These are phyloP conservation scores for Fagopyrum esculentum DNA, from an alignment of 148 eudicot genomes.

Conservation along the genomic window DNA sequence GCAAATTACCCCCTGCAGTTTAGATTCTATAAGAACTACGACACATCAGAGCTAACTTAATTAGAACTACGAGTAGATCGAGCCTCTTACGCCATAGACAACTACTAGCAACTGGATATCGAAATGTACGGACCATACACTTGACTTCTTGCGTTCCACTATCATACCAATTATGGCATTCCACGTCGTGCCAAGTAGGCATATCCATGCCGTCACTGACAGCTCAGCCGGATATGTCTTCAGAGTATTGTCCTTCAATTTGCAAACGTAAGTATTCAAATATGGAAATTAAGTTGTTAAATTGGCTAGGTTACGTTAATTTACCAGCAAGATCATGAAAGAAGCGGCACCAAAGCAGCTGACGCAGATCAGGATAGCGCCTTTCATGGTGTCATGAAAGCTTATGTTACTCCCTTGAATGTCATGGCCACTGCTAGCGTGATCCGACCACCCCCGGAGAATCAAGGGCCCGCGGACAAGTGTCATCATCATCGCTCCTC, in stretches of 20 bases:
- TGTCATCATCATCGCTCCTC: slow-evolving; percentile 94
- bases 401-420: slow-evolving; percentile 23
- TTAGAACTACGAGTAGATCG: neutral
- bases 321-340: slow-evolving; percentile 72
- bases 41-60: neutral
- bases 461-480: slow-evolving; percentile 45
- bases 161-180: slow-evolving; percentile 57
- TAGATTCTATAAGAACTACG: neutral
- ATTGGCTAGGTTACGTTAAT: neutral
- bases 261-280: neutral
- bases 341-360: slow-evolving; percentile 82
- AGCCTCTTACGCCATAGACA: slow-evolving; percentile 57
- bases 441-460: slow-evolving; percentile 29
- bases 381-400: slow-evolving; percentile 65
- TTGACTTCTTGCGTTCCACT: slow-evolving; percentile 56
- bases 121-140: slow-evolving; percentile 62
- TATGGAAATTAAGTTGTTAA: neutral
- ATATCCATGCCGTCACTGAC: slow-evolving; percentile 84
- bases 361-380: slow-evolving; percentile 60
- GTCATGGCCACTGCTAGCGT: slow-evolving; percentile 19
- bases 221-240: slow-evolving; percentile 71
- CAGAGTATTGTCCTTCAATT: slow-evolving; percentile 57
- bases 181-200: slow-evolving; percentile 62
- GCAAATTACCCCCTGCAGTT: slow-evolving; percentile 66
- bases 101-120: slow-evolving; percentile 66